Evolutionary conservation across 2,329 filamentous ascomycete genomes (phyloP).

Genomic region (Colletotrichum camelliae): DNA sequence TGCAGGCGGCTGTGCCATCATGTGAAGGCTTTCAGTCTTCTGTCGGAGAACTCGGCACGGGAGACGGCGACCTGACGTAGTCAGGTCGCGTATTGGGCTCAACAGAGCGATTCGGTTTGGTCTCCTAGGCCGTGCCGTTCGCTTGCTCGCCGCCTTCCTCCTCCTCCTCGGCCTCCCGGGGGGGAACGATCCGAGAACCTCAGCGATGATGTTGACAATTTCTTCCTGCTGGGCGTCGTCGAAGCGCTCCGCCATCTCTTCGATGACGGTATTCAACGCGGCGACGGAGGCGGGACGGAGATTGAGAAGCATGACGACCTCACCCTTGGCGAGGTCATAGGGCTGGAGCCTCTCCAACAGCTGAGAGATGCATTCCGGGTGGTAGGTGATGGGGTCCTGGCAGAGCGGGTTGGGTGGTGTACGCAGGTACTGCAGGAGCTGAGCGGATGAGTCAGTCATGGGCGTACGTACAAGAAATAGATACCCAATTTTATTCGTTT

Average conservation of each 20-base stretch:
- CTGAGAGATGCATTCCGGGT: conserved; percentile 52
- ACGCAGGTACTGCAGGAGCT: conserved; percentile 68
- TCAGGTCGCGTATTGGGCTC: neutral
- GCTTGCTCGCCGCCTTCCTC: conserved; percentile 39
- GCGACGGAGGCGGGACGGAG: conserved; percentile 63
- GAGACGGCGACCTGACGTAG: neutral
- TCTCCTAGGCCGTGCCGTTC: conserved; percentile 39
- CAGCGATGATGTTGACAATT: conserved; percentile 61
- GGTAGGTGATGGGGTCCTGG: conserved; percentile 59
- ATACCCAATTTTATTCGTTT: conserved; percentile 8
- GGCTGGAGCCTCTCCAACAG: conserved; percentile 61
- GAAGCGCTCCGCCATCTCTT: conserved; percentile 69
- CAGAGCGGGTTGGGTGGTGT: conserved; percentile 61
- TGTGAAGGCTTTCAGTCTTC: conserved; percentile 40
- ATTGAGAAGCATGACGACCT: conserved; percentile 73
- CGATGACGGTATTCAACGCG: conserved; percentile 66
- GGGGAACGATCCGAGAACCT: conserved; percentile 60
- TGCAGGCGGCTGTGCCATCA: conserved; percentile 57
- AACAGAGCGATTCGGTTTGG: neutral
- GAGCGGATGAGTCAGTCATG: conserved; percentile 19
- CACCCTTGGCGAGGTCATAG: conserved; percentile 70
- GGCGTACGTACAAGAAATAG: conserved; percentile 2
- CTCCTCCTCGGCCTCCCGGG: conserved; percentile 30
- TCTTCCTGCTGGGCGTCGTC: conserved; percentile 62
- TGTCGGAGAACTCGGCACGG: neutral